A percentile compares a stretch with the other conserved stretches of the same genome.
phyloP scores from a whole-genome alignment of 768 basidiomycete genomes.

The Auricularia sp. region DNA sequence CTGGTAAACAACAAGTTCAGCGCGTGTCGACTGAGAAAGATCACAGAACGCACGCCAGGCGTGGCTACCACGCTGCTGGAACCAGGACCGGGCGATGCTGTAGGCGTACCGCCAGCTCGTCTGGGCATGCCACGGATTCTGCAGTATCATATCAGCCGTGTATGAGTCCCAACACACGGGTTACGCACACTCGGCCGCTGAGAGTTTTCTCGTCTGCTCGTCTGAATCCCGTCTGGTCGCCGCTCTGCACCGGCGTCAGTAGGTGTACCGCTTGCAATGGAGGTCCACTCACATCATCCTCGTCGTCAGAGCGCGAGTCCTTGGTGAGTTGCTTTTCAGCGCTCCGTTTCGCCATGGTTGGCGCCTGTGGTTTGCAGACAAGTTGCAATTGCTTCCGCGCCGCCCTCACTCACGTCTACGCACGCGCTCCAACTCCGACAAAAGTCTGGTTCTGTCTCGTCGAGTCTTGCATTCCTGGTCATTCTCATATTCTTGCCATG shows the following conservation, averaged over 20 bases:
- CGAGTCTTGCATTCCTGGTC: too few relatives aligned
- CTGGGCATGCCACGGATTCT: constrained; percentile 64
- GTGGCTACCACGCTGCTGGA: constrained; percentile 2
- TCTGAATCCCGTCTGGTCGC: constrained; percentile 31
- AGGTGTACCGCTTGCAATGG: constrained; percentile 9
- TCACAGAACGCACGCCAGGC: constrained; percentile 16
- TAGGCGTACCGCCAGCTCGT: constrained; percentile 20
- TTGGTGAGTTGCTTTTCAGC: constrained; percentile 64
- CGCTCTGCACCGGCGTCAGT: constrained; percentile 2
- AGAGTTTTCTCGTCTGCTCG: constrained; percentile 51
- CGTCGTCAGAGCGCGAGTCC: constrained; percentile 35
- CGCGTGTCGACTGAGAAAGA: constrained; percentile 11
- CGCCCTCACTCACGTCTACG: too few relatives aligned
- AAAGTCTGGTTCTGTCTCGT: too few relatives aligned
- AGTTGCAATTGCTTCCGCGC: background rate
- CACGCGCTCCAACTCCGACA: too few relatives aligned
- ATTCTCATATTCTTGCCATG: too few relatives aligned
- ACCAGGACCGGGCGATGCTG: background rate
- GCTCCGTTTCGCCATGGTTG: constrained; percentile 42
- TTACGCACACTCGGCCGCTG: constrained; percentile 45
- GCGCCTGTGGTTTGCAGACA: background rate
- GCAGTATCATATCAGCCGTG: constrained; percentile 5
- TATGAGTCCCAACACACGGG: constrained; percentile 2
- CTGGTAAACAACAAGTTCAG: constrained; percentile 2
- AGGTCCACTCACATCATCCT: constrained; percentile 22